A percentile compares a stretch with the other conserved stretches of the same genome.
phyloP scores from a whole-genome alignment of 2,329 filamentous ascomycete species.

The Aspergillus pseudoviridinutans region DNA sequence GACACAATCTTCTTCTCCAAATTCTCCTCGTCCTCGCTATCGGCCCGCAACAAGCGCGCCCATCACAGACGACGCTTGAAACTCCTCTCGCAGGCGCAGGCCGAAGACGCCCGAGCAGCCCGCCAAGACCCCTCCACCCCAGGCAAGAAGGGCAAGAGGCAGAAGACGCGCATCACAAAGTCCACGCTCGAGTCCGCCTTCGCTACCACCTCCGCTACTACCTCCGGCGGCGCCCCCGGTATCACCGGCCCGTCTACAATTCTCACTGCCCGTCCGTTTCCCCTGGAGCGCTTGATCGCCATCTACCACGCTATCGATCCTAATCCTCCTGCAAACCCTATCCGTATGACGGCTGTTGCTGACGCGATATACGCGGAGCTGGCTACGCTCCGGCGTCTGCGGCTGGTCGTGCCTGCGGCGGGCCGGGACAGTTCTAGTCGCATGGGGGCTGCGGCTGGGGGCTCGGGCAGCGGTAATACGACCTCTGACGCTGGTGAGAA shows the following conservation, averaged over 20 bases:
- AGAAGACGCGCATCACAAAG: slow-evolving; percentile 39
- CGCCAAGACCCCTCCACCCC: slow-evolving; percentile 26
- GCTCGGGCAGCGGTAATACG: slow-evolving; percentile 31
- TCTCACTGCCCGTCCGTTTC: slow-evolving; percentile 41
- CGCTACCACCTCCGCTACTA: slow-evolving; percentile 35
- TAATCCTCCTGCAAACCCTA: slow-evolving; percentile 39
- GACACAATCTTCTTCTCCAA: slow-evolving; percentile 50
- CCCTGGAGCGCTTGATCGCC: slow-evolving; percentile 44
- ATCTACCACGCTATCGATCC: slow-evolving; percentile 47
- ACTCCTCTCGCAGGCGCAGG: slow-evolving; percentile 36
- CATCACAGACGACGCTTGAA: slow-evolving; percentile 42
- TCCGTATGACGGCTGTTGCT: slow-evolving; percentile 34
- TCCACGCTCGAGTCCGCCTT: slow-evolving; percentile 38
- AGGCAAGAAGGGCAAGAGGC: slow-evolving; percentile 32
- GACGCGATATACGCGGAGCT: slow-evolving; percentile 45
- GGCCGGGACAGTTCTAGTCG: slow-evolving; percentile 28
- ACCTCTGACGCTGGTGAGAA: slow-evolving; percentile 42
- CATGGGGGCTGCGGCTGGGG: slow-evolving; percentile 19
- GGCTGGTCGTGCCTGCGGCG: slow-evolving; percentile 43
- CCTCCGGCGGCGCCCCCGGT: slow-evolving; percentile 26
- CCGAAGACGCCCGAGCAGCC: slow-evolving; percentile 30
- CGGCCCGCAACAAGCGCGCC: slow-evolving; percentile 42
- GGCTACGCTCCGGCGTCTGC: slow-evolving; percentile 43
- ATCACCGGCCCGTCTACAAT: slow-evolving; percentile 38
- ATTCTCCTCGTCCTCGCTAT: slow-evolving; percentile 42